A percentile compares a stretch with the other conserved stretches of the same genome.
Evolutionary conservation across 345 rosid genomes (phyloP).

Genomic region (Rubroshorea leprosula): DNA sequence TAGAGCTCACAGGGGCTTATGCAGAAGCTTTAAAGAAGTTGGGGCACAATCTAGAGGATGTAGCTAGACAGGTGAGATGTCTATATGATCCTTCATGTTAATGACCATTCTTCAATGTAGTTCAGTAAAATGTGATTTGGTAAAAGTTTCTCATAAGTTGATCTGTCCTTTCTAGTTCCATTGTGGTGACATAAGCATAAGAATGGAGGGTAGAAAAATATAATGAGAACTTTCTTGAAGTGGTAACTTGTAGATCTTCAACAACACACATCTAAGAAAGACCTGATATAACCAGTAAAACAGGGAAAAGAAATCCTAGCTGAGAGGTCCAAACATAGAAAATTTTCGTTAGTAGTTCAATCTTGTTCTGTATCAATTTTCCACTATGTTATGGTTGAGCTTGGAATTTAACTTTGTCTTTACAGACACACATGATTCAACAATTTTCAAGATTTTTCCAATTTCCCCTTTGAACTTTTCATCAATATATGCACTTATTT

Average conservation of each 20-base stretch:
- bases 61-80: slow-evolving; percentile 45
- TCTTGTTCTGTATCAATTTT: too few relatives aligned
- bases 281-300: too few relatives aligned
- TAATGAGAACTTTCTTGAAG: background rate
- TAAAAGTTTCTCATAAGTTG: background rate
- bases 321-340: too few relatives aligned
- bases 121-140: background rate
- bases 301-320: too few relatives aligned
- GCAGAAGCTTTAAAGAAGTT: slow-evolving; percentile 56
- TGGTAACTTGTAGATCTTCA: background rate
- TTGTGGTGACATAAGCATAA: background rate
- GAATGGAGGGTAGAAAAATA: background rate
- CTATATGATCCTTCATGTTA: background rate
- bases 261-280: too few relatives aligned
- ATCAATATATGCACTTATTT: too few relatives aligned
- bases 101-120: background rate
- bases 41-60: slow-evolving; percentile 59
- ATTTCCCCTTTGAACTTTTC: too few relatives aligned
- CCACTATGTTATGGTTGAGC: too few relatives aligned
- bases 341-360: too few relatives aligned
- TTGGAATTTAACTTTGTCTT: too few relatives aligned
- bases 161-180: background rate
- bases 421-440: too few relatives aligned
- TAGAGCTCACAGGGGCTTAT: slow-evolving; percentile 50
- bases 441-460: too few relatives aligned